Evolutionary conservation across 1,284 basidiomycete species (phyloP).

Genomic region (Cryptococcus wingfieldii): DNA sequence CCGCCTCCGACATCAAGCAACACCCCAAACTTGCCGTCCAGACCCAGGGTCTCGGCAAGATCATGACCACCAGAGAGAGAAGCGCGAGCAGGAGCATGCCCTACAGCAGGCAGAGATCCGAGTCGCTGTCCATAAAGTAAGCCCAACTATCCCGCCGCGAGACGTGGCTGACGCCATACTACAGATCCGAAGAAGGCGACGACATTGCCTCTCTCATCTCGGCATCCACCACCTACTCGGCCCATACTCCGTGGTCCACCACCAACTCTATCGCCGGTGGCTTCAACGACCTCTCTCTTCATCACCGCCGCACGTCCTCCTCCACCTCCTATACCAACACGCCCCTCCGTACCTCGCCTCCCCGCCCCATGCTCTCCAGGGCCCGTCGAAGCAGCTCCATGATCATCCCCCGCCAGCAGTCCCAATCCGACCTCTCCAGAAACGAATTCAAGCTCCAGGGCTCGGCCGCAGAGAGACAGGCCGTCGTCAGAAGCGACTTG

Average conservation of each 20-base stretch:
- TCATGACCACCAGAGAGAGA: constrained; percentile 10
- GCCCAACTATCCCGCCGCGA: background rate
- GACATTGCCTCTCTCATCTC: constrained; percentile 25
- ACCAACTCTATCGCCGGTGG: constrained; percentile 20
- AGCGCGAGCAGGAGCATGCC: constrained; percentile 28
- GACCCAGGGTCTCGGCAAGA: constrained; percentile 22
- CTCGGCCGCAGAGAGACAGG: constrained; percentile 28
- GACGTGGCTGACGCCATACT: constrained; percentile 5
- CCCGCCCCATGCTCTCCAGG: constrained; percentile 19
- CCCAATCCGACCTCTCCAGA: constrained; percentile 7
- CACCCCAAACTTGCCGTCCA: constrained; percentile 18
- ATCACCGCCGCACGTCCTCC: constrained; percentile 24
- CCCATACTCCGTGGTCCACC: constrained; percentile 26
- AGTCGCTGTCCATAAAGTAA: constrained; percentile 32
- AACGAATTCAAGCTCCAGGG: constrained; percentile 21
- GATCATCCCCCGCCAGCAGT: constrained; percentile 3
- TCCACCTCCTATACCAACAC: background rate
- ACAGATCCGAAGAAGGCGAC: constrained; percentile 36
- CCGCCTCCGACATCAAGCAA: background rate
- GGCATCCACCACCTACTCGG: constrained; percentile 19
- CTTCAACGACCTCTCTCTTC: constrained; percentile 27
- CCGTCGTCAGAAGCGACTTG: constrained; percentile 25
- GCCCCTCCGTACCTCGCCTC: constrained; percentile 3
- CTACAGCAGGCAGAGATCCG: constrained; percentile 31
- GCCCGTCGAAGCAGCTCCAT: constrained; percentile 17